These are phyloP conservation scores for Paramecium caudatum DNA, from an alignment of 73 alveolate species.

Conservation along the genomic window DNA sequence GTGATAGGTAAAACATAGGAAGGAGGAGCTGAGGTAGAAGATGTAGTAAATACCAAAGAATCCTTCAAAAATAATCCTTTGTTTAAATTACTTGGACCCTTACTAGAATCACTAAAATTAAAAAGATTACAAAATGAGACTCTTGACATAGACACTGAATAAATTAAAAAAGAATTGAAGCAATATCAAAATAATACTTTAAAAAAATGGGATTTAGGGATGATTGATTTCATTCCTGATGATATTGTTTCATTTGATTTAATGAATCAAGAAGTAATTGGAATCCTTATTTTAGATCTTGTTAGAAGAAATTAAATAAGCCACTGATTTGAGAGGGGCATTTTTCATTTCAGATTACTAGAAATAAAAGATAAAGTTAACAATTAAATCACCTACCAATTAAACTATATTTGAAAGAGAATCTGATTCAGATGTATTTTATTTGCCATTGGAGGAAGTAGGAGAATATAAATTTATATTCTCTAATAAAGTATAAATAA, in stretches of 20 bases:
- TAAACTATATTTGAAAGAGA: not conserved
- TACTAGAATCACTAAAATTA: not conserved
- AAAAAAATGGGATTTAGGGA: constrained; percentile 9
- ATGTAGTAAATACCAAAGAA: too few relatives aligned
- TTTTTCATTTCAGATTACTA: not conserved
- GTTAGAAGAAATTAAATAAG: not conserved
- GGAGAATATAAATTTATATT: constrained; percentile 5
- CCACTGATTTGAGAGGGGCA: not conserved
- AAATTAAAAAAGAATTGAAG: not conserved
- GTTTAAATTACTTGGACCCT: not conserved
- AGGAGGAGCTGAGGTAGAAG: too few relatives aligned
- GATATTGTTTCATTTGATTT: not conserved
- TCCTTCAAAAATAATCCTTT: not conserved
- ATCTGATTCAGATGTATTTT: not conserved
- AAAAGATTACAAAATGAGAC: not conserved
- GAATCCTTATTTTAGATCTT: not conserved
- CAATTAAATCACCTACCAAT: not conserved
- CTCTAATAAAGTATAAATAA: not conserved
- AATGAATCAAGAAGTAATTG: not conserved
- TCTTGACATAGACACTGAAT: not conserved
- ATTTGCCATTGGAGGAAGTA: not conserved
- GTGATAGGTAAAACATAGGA: too few relatives aligned
- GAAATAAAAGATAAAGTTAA: not conserved
- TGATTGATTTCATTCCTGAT: constrained; percentile 20
- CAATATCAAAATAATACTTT: not conserved